phyloP scores from a whole-genome alignment of 2,329 filamentous ascomycete genomes.

The Exophiala sp. region DNA sequence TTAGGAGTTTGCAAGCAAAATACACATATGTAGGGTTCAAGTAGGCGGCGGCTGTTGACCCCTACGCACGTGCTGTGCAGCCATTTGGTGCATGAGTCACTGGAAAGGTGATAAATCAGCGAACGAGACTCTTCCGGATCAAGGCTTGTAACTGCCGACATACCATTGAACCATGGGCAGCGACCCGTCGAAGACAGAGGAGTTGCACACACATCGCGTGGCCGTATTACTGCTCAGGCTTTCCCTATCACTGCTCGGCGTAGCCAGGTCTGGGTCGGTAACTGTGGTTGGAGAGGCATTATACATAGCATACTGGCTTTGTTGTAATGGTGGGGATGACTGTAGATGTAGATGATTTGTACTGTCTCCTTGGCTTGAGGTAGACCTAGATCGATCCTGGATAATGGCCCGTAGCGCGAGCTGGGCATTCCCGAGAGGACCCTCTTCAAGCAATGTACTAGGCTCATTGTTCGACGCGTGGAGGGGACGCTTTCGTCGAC shows the following conservation, averaged over 20 bases:
- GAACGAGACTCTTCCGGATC: background rate
- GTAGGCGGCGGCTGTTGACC: constrained; percentile 44
- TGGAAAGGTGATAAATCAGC: constrained; percentile 26
- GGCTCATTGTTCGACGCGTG: constrained; percentile 16
- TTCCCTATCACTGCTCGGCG: constrained; percentile 50
- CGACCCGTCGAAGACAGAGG: constrained; percentile 46
- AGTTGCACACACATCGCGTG: constrained; percentile 55
- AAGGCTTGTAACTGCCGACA: constrained; percentile 17
- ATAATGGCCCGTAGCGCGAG: constrained; percentile 44
- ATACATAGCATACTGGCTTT: constrained; percentile 36
- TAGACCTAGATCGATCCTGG: constrained; percentile 32
- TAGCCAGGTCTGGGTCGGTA: constrained; percentile 46
- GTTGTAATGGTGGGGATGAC: constrained; percentile 42
- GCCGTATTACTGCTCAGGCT: constrained; percentile 46
- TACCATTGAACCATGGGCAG: constrained; percentile 56
- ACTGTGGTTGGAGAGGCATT: constrained; percentile 48
- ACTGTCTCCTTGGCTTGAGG: constrained; percentile 27
- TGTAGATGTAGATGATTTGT: constrained; percentile 33
- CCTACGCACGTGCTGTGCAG: constrained; percentile 55
- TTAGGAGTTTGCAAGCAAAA: constrained; percentile 45
- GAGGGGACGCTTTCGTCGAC: constrained; percentile 16
- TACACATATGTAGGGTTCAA: constrained; percentile 47
- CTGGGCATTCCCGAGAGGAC: constrained; percentile 40
- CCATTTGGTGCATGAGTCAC: constrained; percentile 59
- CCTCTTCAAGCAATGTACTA: constrained; percentile 29